A percentile compares a stretch with the other conserved stretches of the same genome.
These are phyloP conservation scores for Solanum hybrid DNA, from an alignment of 305 asterid genomes.

Conservation along the genomic window DNA sequence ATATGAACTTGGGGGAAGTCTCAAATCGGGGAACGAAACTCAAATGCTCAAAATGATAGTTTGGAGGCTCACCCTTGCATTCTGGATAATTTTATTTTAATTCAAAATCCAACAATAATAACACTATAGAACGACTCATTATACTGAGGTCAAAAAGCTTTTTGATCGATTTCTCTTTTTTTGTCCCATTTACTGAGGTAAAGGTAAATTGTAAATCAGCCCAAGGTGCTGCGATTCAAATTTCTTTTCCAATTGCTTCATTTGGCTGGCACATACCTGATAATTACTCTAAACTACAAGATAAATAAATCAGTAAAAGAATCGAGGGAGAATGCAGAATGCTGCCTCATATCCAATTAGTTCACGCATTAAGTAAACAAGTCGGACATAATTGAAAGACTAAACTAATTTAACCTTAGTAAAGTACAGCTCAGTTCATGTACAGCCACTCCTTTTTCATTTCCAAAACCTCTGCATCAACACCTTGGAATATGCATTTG, in stretches of 20 bases:
- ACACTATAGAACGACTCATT: background rate
- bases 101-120: background rate
- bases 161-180: background rate
- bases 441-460: background rate
- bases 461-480: background rate
- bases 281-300: background rate
- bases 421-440: background rate
- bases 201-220: background rate
- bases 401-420: background rate
- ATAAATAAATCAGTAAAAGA: background rate
- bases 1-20: background rate
- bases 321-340: background rate
- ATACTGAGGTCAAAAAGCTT: background rate
- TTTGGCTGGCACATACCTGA: background rate
- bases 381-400: background rate
- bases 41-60: background rate
- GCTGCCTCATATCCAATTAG: background rate
- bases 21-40: background rate
- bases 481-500: background rate
- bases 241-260: background rate
- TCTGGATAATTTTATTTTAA: background rate
- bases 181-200: background rate
- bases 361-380: background rate
- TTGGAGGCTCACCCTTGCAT: background rate
- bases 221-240: background rate